These are phyloP conservation scores for Xylaria grammica DNA, from an alignment of 495 filamentous ascomycete genomes.

Conservation along the genomic window DNA sequence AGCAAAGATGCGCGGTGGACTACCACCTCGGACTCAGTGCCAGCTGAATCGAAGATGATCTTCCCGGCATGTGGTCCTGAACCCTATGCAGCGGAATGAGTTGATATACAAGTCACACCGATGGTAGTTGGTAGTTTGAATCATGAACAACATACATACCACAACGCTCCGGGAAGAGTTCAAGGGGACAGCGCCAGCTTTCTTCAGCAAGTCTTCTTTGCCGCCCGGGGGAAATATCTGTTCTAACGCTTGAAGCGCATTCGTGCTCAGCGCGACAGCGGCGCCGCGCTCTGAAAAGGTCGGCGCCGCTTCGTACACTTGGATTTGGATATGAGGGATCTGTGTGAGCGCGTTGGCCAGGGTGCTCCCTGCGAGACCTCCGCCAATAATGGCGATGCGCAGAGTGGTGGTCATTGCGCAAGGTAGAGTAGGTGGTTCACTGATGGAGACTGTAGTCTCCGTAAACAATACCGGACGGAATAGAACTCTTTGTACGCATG, in stretches of 20 bases:
- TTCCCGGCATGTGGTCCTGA: conserved; percentile 16
- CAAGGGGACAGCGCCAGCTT: conserved; percentile 19
- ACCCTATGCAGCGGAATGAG: conserved; percentile 8
- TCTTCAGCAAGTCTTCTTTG: conserved; percentile 23
- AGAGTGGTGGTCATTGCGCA: not conserved
- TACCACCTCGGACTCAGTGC: conserved; percentile 15
- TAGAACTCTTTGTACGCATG: no score
- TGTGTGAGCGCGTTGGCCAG: conserved; percentile 28
- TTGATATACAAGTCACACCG: not conserved
- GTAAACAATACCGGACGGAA: no score
- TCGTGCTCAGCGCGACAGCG: conserved; percentile 28
- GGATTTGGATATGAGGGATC: conserved; percentile 26
- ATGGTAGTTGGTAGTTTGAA: not conserved
- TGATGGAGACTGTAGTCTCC: no score
- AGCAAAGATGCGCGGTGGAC: conserved; percentile 24
- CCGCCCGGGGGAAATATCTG: conserved; percentile 20
- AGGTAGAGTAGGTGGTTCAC: no score
- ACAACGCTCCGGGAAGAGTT: conserved; percentile 7
- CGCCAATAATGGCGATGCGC: conserved; percentile 13
- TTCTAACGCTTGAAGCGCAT: conserved; percentile 21
- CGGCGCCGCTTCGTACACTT: conserved; percentile 33
- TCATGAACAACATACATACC: not conserved
- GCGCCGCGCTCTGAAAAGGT: conserved; percentile 36
- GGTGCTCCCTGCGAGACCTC: conserved; percentile 1
- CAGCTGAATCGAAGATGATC: conserved; percentile 16